Base-by-base conservation (phyloP, 1,139 yeast genomes). In the Nakaseomyces uthaithaninus region DNA sequence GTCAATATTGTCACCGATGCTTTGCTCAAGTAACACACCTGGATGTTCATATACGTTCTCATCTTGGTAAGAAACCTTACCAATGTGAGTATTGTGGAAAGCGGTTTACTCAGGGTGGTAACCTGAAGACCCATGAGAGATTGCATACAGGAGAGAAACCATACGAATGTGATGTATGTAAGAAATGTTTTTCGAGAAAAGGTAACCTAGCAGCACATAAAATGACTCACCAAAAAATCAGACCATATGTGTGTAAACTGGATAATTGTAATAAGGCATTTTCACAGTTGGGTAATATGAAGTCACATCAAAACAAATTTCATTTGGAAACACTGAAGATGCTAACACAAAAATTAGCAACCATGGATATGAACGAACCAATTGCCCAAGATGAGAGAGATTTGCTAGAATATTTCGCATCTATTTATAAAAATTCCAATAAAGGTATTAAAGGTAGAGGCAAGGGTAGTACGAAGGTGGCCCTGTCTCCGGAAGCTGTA, bases 131-230 rank as follows among this genome's bases (percentile, higher is more conserved):
- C 1, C 97, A 89, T 64, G 69, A 81, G 51, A 68, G 95, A 47
- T 68, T 87, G 20, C 96, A 89, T 57, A 87, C 96, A 1, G 96
- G 96, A 24, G 95, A 86, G 53, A 83, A 82, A 57, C 95, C 95
- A 3, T 85, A 82, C 53, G 68, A 73, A 33, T 86, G 95, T 63
- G 80, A 79, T 22, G 65, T 73, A n/a, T 86, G 95, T 60, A 74
- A 73, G 25, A 73, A 85, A 44, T 71, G 76, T 26, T 89, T 89
- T 59, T 85, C 94, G 40, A 74, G 95, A 54, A 84, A 87, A 60
- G 96, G 96, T 18, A 87, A 87, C 63, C 70, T 84, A 51, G 89
- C 91, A 15, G 94, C 94, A 6, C 96, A 87, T 62, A 69, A 72
- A 59, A 65, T 84, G 45, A 86, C 94, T 0, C 97, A 86, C 64